Evolutionary conservation across 768 basidiomycete species (phyloP), one percentile per base, ranked within the genome.

Genomic region (Tulasnella sp.): DNA sequence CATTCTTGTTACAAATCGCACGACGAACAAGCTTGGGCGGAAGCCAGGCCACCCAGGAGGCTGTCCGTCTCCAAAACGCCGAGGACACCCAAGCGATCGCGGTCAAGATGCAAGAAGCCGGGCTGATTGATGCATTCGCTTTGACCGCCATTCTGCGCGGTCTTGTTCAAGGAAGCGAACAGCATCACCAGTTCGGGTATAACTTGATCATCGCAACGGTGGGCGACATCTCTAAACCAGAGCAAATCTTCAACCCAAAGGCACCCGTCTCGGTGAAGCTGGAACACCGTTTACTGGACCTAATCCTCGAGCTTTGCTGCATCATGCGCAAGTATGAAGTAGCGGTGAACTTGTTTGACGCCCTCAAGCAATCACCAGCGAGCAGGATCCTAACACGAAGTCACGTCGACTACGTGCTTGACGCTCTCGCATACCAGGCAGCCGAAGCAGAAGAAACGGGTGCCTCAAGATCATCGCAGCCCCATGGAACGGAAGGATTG

Each of bases 1-100:
- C 86, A 64, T 85, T 94, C 81, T 85, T 94, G 76, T 82, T 83
- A 59, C 85, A 86, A 63, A 77, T 78, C 76, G 83, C 69, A 76
- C 79, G 62, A 75, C 80, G 76, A 72, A 78, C 62, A 77, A 37
- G 29, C 34, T 37, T 44, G 39, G 52, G 8, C 34, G 73, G 44
- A 7, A 63, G 29, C 22, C 40, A 67, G 40, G 67, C 36, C 32
- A 3, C 17, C 34, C n/a, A 26, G 17, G 73, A 70, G 9, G 71
- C 47, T 29, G 71, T 75, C 16, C 62, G 47, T 5, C 16, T 52
- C 1, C 35, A 42, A 29, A 83, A 83, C 71, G 86, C 88, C 9
- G 84, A 86, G 19, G 89, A 92, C 74, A 90, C 89, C 9, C 34
- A 40, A 68, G 26, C 19, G 35, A 71, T 71, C 29, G 67, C 62